Base-by-base conservation (phyloP, 2,329 filamentous ascomycete species). In the Trichoderma harzianum region DNA sequence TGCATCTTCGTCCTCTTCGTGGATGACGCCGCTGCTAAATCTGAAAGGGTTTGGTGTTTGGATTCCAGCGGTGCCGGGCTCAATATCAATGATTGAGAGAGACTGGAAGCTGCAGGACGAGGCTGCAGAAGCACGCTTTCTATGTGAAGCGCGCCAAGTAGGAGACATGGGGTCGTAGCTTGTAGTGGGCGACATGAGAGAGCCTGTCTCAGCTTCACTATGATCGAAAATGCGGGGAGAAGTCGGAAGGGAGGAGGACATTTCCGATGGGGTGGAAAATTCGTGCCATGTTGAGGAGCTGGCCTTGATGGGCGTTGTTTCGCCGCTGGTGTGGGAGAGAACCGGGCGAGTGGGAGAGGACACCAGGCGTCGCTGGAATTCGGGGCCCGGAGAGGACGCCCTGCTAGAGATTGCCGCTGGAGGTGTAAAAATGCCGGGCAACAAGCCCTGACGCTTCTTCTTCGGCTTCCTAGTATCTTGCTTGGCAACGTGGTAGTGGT, bases 171-270 rank as follows among this genome's bases (percentile, higher is more conserved):
- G 92, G 85, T 86, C 88, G 16, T 91, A 84, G 68, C 90, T 91
- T 1, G 94, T 97, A 18, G 92, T 91, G 0, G 96, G 95, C 47
- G 95, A 98, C 1, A 90, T 91, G 1, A 95, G 93, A 62, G 91
- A 87, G 12, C 93, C 94, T 88, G 91, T 75, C 12, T 80, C 80
- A 5, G 72, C 69, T 47, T 76, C 76, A 66, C 93, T 91, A 21
- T 85, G 87, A 79, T 98, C 95, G 77, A 97, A 98, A 61, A 93
- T 93, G 58, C 87, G 88, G 0, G 96, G 95, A 5, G 95, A 98
- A 76, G 91, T 94, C 2, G 94, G 91, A 2, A 92, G 86, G 0
- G 95, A 97, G 2, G 92, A 93, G 2, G 88, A 86, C 72, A 92
- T 89, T 11, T 92, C 90, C 88, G 76, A 91, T 78, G 28, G 91